A percentile compares a stretch with the other conserved stretches of the same genome.
phyloP scores from a whole-genome alignment of 192 early-diverging fungal genomes.

The Phlyctochytrium planicorne region DNA sequence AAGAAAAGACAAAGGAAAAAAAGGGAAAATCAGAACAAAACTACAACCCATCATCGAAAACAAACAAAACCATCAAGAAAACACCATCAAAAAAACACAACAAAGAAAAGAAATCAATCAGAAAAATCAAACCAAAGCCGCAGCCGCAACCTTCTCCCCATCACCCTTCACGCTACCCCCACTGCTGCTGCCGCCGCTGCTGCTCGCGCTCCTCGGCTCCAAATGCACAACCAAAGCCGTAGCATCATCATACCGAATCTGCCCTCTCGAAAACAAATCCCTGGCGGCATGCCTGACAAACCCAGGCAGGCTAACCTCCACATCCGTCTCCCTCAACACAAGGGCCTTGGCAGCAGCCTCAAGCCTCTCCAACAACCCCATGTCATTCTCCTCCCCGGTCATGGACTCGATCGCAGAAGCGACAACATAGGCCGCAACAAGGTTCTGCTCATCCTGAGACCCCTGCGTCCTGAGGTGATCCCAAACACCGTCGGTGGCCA shows the following conservation, averaged over 20 bases:
- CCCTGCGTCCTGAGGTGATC: slow-evolving; percentile 48
- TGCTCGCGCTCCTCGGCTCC: slow-evolving; percentile 4
- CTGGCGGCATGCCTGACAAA: slow-evolving; percentile 1
- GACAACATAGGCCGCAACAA: slow-evolving; percentile 22
- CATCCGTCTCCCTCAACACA: slow-evolving; percentile 19
- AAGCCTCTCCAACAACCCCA: slow-evolving; percentile 12
- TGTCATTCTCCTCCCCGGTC: background rate
- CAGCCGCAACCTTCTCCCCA: background rate
- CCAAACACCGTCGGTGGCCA: slow-evolving; percentile 63
- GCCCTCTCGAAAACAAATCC: slow-evolving; percentile 32
- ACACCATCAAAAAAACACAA: background rate
- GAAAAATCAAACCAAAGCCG: slow-evolving; percentile 6
- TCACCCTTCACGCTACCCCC: background rate
- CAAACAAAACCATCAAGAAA: background rate
- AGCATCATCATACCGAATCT: slow-evolving; percentile 47
- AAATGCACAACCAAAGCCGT: slow-evolving; percentile 44
- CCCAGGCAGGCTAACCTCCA: background rate
- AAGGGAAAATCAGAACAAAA: slow-evolving; percentile 1
- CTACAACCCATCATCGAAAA: background rate
- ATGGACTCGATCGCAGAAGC: slow-evolving; percentile 16
- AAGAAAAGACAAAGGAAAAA: background rate
- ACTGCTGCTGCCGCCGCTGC: background rate
- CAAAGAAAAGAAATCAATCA: slow-evolving; percentile 2
- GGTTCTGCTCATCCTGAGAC: slow-evolving; percentile 29
- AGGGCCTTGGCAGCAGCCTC: background rate